Percentiles rank a stretch among this genome's conserved stretches.
phyloP scores from a whole-genome alignment of 305 asterid species.

The Fraxinus sp. region DNA sequence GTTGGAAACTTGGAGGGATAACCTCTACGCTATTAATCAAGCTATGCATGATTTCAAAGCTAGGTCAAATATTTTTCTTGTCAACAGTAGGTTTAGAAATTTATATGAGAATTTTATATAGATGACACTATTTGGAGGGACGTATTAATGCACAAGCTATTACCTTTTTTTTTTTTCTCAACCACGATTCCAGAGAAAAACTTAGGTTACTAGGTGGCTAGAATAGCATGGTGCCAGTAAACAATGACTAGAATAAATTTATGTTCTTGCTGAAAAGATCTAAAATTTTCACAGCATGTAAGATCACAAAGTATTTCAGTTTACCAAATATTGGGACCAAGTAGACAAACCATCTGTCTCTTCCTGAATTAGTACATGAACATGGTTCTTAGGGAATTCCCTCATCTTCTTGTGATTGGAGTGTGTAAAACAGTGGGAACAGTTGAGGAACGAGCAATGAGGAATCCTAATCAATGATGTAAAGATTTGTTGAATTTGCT shows the following conservation, averaged over 20 bases:
- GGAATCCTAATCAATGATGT: neutral
- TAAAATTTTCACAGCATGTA: neutral
- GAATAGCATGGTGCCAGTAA: neutral
- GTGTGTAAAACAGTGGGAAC: neutral
- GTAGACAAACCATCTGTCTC: neutral
- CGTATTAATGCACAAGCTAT: neutral
- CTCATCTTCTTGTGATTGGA: neutral
- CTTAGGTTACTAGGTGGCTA: neutral
- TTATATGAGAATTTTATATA: neutral
- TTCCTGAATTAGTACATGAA: neutral
- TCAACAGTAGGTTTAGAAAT: slow-evolving; percentile 13
- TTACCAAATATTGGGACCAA: neutral
- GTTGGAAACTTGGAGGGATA: neutral
- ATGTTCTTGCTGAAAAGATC: neutral
- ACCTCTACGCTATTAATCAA: neutral
- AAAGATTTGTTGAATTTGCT: neutral
- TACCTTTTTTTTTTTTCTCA: neutral
- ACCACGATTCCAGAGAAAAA: neutral
- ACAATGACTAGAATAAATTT: neutral
- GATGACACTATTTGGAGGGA: slow-evolving; percentile 1
- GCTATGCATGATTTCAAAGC: neutral
- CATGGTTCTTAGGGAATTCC: neutral
- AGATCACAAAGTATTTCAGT: neutral
- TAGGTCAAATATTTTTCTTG: slow-evolving; percentile 3
- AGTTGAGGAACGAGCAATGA: neutral